Percentiles rank a stretch among this genome's conserved stretches.
These are phyloP conservation scores for Solanum clarkiae DNA, from an alignment of 257 asterid species.

Conservation along the genomic window DNA sequence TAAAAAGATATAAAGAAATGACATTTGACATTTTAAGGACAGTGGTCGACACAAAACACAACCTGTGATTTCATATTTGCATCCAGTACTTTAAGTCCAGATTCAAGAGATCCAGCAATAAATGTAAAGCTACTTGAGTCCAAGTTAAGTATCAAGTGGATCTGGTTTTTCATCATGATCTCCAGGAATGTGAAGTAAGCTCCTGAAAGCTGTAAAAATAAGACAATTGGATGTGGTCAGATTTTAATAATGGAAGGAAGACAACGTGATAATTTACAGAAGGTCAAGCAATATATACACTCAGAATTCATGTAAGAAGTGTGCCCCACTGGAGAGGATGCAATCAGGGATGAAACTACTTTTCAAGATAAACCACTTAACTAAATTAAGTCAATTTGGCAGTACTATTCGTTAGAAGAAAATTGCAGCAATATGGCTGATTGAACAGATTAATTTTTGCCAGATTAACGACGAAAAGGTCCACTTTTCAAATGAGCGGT, in stretches of 20 bases:
- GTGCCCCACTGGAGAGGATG: not conserved
- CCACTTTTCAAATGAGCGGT: not conserved
- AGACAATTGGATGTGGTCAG: not conserved
- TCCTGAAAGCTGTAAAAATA: constrained; percentile 62
- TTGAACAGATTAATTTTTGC: not conserved
- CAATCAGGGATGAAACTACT: not conserved
- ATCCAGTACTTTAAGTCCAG: constrained; percentile 93
- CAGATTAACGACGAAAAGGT: not conserved
- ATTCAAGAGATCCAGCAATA: constrained; percentile 85
- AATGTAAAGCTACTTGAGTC: constrained; percentile 75
- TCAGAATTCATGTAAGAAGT: not conserved
- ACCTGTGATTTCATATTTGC: constrained; percentile 88
- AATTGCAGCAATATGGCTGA: not conserved
- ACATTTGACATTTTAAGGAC: not conserved
- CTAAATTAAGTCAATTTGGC: not conserved
- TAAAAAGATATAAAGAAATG: not conserved
- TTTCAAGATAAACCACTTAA: not conserved
- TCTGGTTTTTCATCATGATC: constrained; percentile 78
- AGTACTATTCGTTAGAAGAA: not conserved
- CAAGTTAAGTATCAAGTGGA: constrained; percentile 54
- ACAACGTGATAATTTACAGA: not conserved
- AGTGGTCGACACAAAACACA: not conserved
- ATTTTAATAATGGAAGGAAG: not conserved
- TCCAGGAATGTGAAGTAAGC: constrained; percentile 90
- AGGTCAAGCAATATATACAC: not conserved